A percentile compares a stretch with the other conserved stretches of the same genome.
These are phyloP conservation scores for Paracoccidioides lutzii DNA, from an alignment of 2,329 filamentous ascomycete genomes.

Conservation along the genomic window DNA sequence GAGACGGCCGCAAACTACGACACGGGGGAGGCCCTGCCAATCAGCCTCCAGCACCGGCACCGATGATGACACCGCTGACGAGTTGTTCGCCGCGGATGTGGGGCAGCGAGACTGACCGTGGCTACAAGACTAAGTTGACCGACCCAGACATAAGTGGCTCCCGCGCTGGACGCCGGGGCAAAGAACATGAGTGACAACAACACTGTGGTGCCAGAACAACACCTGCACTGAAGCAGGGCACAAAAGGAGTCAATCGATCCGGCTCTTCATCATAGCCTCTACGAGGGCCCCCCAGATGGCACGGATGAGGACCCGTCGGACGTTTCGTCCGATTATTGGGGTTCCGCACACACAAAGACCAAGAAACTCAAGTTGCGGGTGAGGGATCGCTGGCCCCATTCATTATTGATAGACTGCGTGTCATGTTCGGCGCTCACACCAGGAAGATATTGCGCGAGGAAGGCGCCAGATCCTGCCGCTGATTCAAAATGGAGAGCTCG, in stretches of 20 bases:
- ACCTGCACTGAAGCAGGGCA: conserved; percentile 1
- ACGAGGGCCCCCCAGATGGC: conserved; percentile 13
- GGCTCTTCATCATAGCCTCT: not conserved
- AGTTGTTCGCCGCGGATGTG: not conserved
- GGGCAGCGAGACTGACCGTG: not conserved
- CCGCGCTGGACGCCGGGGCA: conserved; percentile 1
- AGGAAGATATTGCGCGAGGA: conserved; percentile 12
- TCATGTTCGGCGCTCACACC: not conserved
- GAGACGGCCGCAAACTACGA: too few relatives aligned
- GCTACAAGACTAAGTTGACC: conserved; percentile 9
- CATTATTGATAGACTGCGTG: not conserved
- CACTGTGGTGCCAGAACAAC: not conserved
- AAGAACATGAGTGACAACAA: conserved; percentile 1
- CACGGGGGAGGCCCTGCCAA: too few relatives aligned
- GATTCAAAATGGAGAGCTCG: conserved; percentile 12
- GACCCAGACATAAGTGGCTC: conserved; percentile 6
- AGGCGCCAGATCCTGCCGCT: conserved; percentile 10
- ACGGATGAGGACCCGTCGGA: conserved; percentile 14
- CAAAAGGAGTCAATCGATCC: not conserved
- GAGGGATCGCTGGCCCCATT: conserved; percentile 8
- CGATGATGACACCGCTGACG: not conserved
- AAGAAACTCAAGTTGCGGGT: conserved; percentile 10
- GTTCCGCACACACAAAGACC: conserved; percentile 11
- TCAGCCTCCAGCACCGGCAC: too few relatives aligned
- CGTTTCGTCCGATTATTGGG: conserved; percentile 13